phyloP scores from a whole-genome alignment of 2,329 filamentous ascomycete species.

The Aspergillus sp. region DNA sequence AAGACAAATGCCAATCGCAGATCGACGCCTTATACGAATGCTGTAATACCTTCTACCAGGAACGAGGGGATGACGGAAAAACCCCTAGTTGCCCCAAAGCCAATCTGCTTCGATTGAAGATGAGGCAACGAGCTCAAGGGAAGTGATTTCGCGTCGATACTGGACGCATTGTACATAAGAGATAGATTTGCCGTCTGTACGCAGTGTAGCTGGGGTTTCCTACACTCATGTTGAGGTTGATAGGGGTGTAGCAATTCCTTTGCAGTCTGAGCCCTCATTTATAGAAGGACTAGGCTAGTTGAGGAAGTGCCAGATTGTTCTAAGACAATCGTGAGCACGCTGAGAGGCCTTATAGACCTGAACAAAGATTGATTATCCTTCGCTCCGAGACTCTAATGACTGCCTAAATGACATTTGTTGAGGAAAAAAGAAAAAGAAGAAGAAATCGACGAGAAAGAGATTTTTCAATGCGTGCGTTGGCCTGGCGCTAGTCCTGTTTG shows the following conservation, averaged over 20 bases:
- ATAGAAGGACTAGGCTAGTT: constrained; percentile 60
- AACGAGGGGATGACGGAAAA: constrained; percentile 69
- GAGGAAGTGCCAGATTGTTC: constrained; percentile 68
- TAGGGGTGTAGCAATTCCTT: constrained; percentile 41
- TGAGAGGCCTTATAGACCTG: constrained; percentile 76
- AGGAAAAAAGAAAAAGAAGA: constrained; percentile 47
- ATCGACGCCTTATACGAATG: constrained; percentile 89
- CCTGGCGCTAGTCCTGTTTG: constrained; percentile 24
- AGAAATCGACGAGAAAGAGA: constrained; percentile 23
- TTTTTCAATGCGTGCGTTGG: constrained; percentile 16
- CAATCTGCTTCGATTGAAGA: constrained; percentile 72
- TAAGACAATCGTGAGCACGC: constrained; percentile 99
- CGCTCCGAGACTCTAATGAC: constrained; percentile 99
- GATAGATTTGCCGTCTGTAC: neutral
- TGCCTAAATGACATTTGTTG: constrained; percentile 63
- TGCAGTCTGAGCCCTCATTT: constrained; percentile 52
- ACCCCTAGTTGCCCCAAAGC: constrained; percentile 84
- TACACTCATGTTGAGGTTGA: too few species aligned
- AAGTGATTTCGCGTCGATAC: constrained; percentile 9
- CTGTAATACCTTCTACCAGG: constrained; percentile 81
- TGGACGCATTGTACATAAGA: constrained; percentile 1
- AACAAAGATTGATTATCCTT: constrained; percentile 76
- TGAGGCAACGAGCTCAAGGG: constrained; percentile 64
- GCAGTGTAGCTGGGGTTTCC: too few species aligned
- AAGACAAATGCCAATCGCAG: constrained; percentile 72